Percentiles rank a stretch among this genome's conserved stretches.
phyloP scores from a whole-genome alignment of 83 land plant genomes.

The Thuja plicata region DNA sequence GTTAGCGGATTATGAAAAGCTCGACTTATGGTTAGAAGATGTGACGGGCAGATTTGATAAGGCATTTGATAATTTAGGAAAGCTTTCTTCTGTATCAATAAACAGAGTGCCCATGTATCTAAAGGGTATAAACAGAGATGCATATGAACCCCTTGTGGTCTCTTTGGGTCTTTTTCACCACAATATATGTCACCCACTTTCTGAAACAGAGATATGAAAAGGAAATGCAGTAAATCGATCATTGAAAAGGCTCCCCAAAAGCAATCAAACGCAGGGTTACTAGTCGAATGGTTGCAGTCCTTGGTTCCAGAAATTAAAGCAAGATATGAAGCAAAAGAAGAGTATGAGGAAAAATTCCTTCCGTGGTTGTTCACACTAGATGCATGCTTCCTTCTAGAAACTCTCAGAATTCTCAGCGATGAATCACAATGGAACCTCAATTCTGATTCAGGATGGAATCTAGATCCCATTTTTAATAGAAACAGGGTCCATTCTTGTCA shows the following conservation, averaged over 20 bases:
- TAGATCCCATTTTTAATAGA: no score
- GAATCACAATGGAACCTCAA: not conserved
- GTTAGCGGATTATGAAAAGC: not conserved
- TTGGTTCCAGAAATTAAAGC: not conserved
- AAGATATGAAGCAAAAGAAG: not conserved
- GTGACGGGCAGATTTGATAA: not conserved
- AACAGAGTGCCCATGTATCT: not conserved
- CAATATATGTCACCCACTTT: not conserved
- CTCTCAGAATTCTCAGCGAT: not conserved
- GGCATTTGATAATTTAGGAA: not conserved
- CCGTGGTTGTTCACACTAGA: not conserved
- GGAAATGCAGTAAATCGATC: not conserved
- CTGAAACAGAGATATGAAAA: not conserved
- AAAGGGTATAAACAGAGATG: not conserved
- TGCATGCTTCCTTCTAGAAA: not conserved
- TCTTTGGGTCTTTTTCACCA: not conserved
- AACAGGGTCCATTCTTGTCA: no score
- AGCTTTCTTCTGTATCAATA: not conserved
- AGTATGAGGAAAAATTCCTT: not conserved
- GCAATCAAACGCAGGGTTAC: not conserved
- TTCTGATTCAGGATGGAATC: no score
- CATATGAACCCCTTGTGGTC: not conserved
- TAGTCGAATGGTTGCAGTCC: not conserved
- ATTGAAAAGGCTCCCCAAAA: not conserved
- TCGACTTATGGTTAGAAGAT: not conserved